These are phyloP conservation scores for Nigrospora oryzae DNA, from an alignment of 2,329 filamentous ascomycete genomes.

Conservation along the genomic window DNA sequence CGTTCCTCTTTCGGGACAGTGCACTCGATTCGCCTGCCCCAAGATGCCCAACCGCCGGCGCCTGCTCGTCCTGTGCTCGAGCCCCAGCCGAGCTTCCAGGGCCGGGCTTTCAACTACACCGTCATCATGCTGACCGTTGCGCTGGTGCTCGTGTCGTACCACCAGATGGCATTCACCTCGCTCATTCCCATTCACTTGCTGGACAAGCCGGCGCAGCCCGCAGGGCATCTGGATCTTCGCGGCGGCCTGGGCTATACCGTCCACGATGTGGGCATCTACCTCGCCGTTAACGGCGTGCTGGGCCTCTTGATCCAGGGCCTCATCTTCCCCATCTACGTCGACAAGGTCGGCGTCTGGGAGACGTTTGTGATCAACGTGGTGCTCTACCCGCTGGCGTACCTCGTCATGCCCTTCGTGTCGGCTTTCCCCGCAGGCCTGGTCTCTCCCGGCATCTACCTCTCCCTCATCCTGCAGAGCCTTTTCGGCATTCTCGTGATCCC, in stretches of 20 bases:
- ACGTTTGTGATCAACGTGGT: slow-evolving; percentile 57
- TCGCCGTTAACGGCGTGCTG: slow-evolving; percentile 62
- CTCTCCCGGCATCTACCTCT: slow-evolving; percentile 57
- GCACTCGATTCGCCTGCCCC: slow-evolving; percentile 26
- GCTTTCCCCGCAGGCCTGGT: slow-evolving; percentile 44
- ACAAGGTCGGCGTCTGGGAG: slow-evolving; percentile 57
- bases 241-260: slow-evolving; percentile 60
- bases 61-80: background rate
- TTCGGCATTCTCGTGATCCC: slow-evolving; percentile 63
- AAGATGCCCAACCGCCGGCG: slow-evolving; percentile 1
- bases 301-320: slow-evolving; percentile 66
- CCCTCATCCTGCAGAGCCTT: slow-evolving; percentile 56
- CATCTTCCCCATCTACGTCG: slow-evolving; percentile 58
- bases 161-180: slow-evolving; percentile 35
- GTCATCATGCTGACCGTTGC: slow-evolving; percentile 31
- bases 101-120: slow-evolving; percentile 26
- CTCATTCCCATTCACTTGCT: slow-evolving; percentile 34
- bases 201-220: slow-evolving; percentile 20
- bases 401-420: slow-evolving; percentile 60
- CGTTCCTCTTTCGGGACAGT: slow-evolving; percentile 31
- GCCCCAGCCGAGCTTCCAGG: slow-evolving; percentile 11
- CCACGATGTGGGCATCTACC: slow-evolving; percentile 58
- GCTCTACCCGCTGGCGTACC: slow-evolving; percentile 58
- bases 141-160: slow-evolving; percentile 31
- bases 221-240: slow-evolving; percentile 28